Evolutionary conservation across 2,329 filamentous ascomycete genomes (phyloP), one percentile per base, ranked within the genome.

Genomic region (Epichloe baconii): DNA sequence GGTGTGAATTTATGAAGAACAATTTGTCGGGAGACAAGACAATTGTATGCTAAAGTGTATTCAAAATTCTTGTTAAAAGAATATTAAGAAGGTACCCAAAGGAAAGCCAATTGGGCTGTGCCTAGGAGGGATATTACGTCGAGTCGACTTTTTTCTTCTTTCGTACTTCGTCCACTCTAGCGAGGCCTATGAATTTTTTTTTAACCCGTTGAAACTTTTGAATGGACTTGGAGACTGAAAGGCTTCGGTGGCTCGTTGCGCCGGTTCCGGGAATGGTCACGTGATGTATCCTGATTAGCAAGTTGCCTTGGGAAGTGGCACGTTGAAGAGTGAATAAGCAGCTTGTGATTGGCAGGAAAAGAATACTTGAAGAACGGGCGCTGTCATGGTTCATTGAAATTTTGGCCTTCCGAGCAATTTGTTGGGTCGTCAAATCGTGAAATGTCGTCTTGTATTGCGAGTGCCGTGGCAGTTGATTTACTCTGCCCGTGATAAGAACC

Each of bases 171-270:
- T 48, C 23, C 19, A 46, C 10, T 35, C 64, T 56, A 56, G 38
- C 26, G 1, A 54, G 48, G 49, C 58, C 56, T 61, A 51, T 57
- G 62, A 62, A 63, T 61, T 66, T 66, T 65, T 61, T 63, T 60
- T 57, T 58, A 55, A 47, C 54, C 57, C 47, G 53, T 52, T 50
- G 46, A 54, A 60, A 60, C 58, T 62, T 66, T 66, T 64, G 26
- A 59, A 53, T 59, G 56, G 57, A 57, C 58, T 62, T 62, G 37
- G 43, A 26, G 51, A 54, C 44, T 56, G 8, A 3, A 11, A 31
- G 26, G 8, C 26, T 54, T 61, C 65, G 65, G 65, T 53, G n/a
- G 54, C 55, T 62, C 44, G 57, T 67, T 53, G 53, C 17, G 56
- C 66, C 66, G 66, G 52, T 47, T 62, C 65, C 65, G 58, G 52